Percentiles rank a stretch among this genome's conserved stretches.
Conservation (phyloP, 2,329 filamentous ascomycete genomes). For the Fusarium euwallaceae region DNA sequence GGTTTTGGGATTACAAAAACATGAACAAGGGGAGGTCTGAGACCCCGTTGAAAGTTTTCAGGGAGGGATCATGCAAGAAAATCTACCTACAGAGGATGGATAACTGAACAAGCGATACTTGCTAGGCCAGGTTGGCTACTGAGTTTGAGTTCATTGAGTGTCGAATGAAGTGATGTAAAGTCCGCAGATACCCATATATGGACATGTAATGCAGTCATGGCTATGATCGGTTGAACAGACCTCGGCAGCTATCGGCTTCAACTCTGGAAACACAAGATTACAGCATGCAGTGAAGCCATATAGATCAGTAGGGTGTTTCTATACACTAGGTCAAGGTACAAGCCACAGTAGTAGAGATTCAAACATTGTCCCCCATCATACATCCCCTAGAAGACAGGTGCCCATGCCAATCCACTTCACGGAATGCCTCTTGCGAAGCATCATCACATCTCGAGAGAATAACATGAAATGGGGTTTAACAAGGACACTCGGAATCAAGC, state of each 20-base stretch:
- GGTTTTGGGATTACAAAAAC: slow-evolving; percentile 36
- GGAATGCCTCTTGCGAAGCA: neutral
- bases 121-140: slow-evolving; percentile 20
- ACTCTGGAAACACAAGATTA: too few relatives aligned
- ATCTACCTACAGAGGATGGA: slow-evolving; percentile 35
- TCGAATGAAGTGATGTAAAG: neutral
- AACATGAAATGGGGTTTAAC: neutral
- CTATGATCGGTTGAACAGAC: too few relatives aligned
- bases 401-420: slow-evolving; percentile 13
- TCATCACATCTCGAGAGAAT: slow-evolving; percentile 11
- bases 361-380: slow-evolving; percentile 8
- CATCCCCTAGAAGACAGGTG: neutral
- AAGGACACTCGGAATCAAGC: neutral
- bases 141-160: neutral
- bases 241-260: too few relatives aligned
- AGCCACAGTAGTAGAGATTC: slow-evolving; percentile 38
- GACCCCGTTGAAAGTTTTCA: slow-evolving; percentile 17
- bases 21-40: slow-evolving; percentile 25
- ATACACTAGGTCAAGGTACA: slow-evolving; percentile 55
- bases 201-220: neutral
- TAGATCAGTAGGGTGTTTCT: slow-evolving; percentile 47
- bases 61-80: slow-evolving; percentile 31
- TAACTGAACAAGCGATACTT: slow-evolving; percentile 27
- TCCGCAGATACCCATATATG: neutral
- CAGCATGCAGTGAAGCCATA: neutral